Evolutionary conservation across 306 rosid genomes (phyloP).

Genomic region (Notholithocarpus densiflorus): DNA sequence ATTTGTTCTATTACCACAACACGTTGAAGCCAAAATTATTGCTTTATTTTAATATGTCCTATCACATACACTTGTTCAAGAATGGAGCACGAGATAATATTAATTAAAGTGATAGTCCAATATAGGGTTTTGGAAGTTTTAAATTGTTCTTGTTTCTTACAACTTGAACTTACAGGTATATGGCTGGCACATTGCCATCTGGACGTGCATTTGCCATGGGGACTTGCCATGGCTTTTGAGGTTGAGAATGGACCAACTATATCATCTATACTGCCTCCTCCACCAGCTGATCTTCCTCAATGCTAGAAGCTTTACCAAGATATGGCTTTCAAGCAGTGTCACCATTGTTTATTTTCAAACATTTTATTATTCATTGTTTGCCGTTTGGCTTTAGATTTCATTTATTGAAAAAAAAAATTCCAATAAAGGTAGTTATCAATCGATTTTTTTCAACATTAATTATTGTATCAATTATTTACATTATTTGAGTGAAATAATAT

Average conservation of each 20-base stretch:
- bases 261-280: conserved; percentile 43
- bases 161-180: conserved; percentile 30
- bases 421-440: background rate
- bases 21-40: too few species aligned
- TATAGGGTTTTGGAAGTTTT: background rate
- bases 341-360: too few species aligned
- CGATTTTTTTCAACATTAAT: background rate
- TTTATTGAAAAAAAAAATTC: background rate
- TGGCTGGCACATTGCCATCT: conserved; percentile 80
- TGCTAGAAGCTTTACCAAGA: conserved; percentile 28
- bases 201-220: conserved; percentile 72
- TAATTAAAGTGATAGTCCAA: too few species aligned
- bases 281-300: conserved; percentile 61
- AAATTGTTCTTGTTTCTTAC: background rate
- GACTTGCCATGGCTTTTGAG: conserved; percentile 52
- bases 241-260: conserved; percentile 40
- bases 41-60: too few species aligned
- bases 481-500: background rate
- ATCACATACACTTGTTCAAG: too few species aligned
- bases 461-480: background rate
- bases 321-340: background rate
- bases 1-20: too few species aligned
- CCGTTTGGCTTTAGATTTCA: background rate
- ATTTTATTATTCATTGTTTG: background rate
- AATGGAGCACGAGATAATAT: too few species aligned